Evolutionary conservation across 805 yeast species (phyloP).

Genomic region (Jamesozyma hellenica): DNA sequence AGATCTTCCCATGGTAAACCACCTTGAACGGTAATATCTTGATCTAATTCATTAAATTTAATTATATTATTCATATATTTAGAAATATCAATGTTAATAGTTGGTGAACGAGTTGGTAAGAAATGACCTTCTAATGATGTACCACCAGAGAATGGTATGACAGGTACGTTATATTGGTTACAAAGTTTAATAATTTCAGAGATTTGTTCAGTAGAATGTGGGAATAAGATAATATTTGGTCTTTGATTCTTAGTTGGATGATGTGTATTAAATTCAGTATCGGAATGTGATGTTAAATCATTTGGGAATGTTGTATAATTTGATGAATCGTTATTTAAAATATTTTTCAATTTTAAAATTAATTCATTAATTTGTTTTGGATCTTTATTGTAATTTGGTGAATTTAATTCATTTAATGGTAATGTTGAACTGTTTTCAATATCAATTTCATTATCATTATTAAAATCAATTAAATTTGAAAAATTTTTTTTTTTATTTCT

Average conservation of each 20-base stretch:
- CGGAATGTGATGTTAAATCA: constrained; percentile 46
- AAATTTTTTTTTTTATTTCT: neutral
- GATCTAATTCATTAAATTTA: constrained; percentile 48
- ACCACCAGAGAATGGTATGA: constrained; percentile 72
- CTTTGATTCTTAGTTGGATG: constrained; percentile 49
- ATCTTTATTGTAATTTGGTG: constrained; percentile 30
- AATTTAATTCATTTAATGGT: constrained; percentile 12
- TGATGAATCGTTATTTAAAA: constrained; percentile 32
- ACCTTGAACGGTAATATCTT: constrained; percentile 67
- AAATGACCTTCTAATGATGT: constrained; percentile 79
- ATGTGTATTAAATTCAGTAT: constrained; percentile 52
- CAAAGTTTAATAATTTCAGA: constrained; percentile 53
- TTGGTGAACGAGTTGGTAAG: constrained; percentile 60
- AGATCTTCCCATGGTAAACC: constrained; percentile 75
- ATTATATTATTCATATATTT: constrained; percentile 47
- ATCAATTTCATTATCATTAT: too few species aligned
- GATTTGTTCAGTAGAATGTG: constrained; percentile 57
- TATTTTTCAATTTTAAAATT: constrained; percentile 31
- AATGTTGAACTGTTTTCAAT: constrained; percentile 10
- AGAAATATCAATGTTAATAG: constrained; percentile 50
- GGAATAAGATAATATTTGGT: constrained; percentile 53
- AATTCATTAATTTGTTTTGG: constrained; percentile 33
- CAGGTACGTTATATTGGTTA: constrained; percentile 51
- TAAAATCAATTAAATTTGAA: too few species aligned
- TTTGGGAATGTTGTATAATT: constrained; percentile 26